These are phyloP conservation scores for Hypoxylon sp. DNA, from an alignment of 2,329 filamentous ascomycete species.

Conservation along the genomic window DNA sequence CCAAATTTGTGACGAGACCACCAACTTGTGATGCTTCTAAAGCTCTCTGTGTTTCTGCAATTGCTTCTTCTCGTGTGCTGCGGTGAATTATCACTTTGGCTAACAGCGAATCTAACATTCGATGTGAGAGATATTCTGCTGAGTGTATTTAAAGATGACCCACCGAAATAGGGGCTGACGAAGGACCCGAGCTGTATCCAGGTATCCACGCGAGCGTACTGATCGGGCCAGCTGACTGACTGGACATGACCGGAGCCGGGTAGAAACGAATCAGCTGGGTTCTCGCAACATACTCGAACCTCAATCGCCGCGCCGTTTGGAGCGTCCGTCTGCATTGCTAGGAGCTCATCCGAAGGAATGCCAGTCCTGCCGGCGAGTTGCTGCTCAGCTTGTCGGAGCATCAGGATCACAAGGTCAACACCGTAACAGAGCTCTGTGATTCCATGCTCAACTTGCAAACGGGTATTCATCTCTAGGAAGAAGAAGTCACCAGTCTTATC, in stretches of 20 bases:
- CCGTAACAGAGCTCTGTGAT: constrained; percentile 84
- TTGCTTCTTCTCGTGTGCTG: constrained; percentile 27
- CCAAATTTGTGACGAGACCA: constrained; percentile 34
- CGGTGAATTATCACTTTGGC: constrained; percentile 39
- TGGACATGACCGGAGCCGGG: constrained; percentile 73
- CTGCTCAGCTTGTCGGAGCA: constrained; percentile 58
- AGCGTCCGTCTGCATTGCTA: constrained; percentile 18
- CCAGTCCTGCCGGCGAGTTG: constrained; percentile 46
- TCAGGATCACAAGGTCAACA: constrained; percentile 76
- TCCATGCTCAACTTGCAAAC: constrained; percentile 83
- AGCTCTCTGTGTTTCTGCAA: constrained; percentile 16
- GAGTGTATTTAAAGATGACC: not conserved
- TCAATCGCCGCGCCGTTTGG: constrained; percentile 58
- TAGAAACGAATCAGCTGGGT: constrained; percentile 70
- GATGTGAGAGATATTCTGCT: constrained; percentile 8
- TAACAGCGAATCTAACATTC: constrained; percentile 33
- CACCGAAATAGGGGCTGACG: constrained; percentile 70
- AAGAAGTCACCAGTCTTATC: constrained; percentile 73
- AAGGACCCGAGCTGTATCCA: constrained; percentile 72
- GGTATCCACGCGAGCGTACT: constrained; percentile 71
- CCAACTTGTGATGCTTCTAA: constrained; percentile 25
- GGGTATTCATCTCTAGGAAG: constrained; percentile 69
- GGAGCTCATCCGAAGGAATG: constrained; percentile 37
- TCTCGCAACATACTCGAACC: constrained; percentile 62
- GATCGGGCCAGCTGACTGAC: constrained; percentile 67